phyloP scores from a whole-genome alignment of 352 stramenopile genomes.

The Peronospora destructor region DNA sequence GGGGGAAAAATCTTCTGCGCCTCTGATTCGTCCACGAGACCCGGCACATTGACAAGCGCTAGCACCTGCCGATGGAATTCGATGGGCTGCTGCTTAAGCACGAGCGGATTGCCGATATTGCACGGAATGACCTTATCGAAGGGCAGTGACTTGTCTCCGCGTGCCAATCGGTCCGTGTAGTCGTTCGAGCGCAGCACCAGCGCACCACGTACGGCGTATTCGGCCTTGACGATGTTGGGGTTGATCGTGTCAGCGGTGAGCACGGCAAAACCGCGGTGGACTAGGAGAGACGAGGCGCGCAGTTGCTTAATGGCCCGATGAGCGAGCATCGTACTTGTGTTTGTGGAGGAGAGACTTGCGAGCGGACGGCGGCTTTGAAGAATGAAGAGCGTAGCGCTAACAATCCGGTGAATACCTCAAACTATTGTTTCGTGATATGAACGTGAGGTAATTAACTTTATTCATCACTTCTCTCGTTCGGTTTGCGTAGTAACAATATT shows the following conservation, averaged over 20 bases:
- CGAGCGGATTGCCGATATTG: slow-evolving; percentile 97
- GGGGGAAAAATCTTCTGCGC: slow-evolving; percentile 74
- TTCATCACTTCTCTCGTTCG: too few relatives aligned
- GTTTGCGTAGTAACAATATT: too few relatives aligned
- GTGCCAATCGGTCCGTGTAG: slow-evolving; percentile 59
- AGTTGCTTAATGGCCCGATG: slow-evolving; percentile 26
- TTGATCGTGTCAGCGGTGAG: slow-evolving; percentile 78
- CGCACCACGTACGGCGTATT: slow-evolving; percentile 87
- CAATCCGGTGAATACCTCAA: too few relatives aligned
- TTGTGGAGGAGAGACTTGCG: slow-evolving; percentile 13
- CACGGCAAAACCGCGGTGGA: slow-evolving; percentile 47
- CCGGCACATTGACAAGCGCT: slow-evolving; percentile 84
- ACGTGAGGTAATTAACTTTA: too few relatives aligned
- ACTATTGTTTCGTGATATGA: too few relatives aligned
- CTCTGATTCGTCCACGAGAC: slow-evolving; percentile 78
- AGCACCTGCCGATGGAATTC: slow-evolving; percentile 92
- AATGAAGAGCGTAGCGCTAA: slow-evolving; percentile 6
- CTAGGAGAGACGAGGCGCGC: slow-evolving; percentile 11
- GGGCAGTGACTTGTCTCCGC: slow-evolving; percentile 55
- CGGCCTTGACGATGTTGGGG: slow-evolving; percentile 61
- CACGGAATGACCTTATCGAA: slow-evolving; percentile 94
- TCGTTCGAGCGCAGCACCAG: slow-evolving; percentile 79
- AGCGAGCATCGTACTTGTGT: slow-evolving; percentile 25
- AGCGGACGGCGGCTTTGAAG: slow-evolving; percentile 19
- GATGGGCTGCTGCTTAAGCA: slow-evolving; percentile 91